Percentiles rank a stretch among this genome's conserved stretches.
phyloP scores from a whole-genome alignment of 768 basidiomycete species.

The Lactarius indigo region DNA sequence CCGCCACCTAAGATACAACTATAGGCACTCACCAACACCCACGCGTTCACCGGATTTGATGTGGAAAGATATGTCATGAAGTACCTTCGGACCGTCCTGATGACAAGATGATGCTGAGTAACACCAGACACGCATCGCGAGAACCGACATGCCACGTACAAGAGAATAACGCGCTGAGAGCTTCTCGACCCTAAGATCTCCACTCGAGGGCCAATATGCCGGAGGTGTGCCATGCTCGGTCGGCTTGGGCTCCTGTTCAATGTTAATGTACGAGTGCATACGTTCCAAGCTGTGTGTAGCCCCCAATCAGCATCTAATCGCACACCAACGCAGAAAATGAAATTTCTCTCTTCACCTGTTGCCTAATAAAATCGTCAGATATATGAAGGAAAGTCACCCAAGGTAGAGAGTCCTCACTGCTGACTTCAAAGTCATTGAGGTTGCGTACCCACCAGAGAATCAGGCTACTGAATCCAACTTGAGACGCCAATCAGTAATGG shows the following conservation, averaged over 20 bases:
- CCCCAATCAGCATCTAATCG: not conserved
- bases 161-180: slow-evolving; percentile 47
- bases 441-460: slow-evolving; percentile 50
- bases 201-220: too few species aligned
- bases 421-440: slow-evolving; percentile 43
- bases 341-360: slow-evolving; percentile 28
- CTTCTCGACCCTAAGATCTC: too few species aligned
- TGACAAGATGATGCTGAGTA: slow-evolving; percentile 30
- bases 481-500: not conserved
- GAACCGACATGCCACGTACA: slow-evolving; percentile 26
- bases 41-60: slow-evolving; percentile 56
- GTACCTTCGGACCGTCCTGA: slow-evolving; percentile 51
- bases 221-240: too few species aligned
- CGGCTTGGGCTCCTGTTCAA: too few species aligned
- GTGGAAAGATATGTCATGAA: slow-evolving; percentile 48
- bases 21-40: slow-evolving; percentile 44
- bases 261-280: slow-evolving; percentile 50
- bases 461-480: slow-evolving; percentile 51
- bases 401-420: slow-evolving; percentile 32
- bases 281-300: slow-evolving; percentile 41
- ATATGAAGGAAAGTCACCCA: not conserved
- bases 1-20: not conserved
- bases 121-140: slow-evolving; percentile 43
- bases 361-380: slow-evolving; percentile 18
- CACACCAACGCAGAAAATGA: not conserved